Base-by-base conservation (phyloP, 1,139 yeast species). In the Candida albicans region DNA sequence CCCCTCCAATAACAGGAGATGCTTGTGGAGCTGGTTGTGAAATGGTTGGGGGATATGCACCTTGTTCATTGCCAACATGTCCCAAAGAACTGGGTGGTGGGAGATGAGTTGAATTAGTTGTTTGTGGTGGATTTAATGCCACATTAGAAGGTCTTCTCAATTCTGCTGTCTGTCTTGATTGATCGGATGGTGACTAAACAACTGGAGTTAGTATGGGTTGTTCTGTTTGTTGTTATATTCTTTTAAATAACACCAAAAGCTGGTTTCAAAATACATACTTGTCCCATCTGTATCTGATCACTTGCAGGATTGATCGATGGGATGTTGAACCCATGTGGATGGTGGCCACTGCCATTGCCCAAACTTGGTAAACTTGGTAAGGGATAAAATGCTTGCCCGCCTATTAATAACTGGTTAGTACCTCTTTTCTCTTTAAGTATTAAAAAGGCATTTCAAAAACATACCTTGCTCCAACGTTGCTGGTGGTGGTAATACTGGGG, bases 401-500 rank as follows among this genome's bases (percentile, higher is more conserved):
- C 73, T 64, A 48, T 42, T 45, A 34, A 30, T 11, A 25, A 28
- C 12, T 28, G 25, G 61, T 56, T 56, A 56, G 64, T 59, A 55
- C 33, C 6, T 29, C 13, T 15, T 31, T 22, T 26, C 6, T 14
- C 36, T 25, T 25, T 8, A 28, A 27, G 11, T 4, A 11, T 26
- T 3, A 26, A n/a, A 34, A n/a, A 14, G 27, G 11, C 2, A 14
- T 27, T 14, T n/a, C 12, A 18, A 33, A 39, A 52, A 70, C 71
- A 55, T 68, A 65, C 78, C 78, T 47, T 78, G 63, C 53, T 75
- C 80, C 53, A 76, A 67, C 34, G 77, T 69, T 13, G 80, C 77
- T 9, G 82, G 81, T 8, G 82, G 82, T 1, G 82, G 82, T 49
- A 78, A 71, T 29, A 77, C 79, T 8, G 82, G 79, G 11, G 80